Conservation (phyloP, 192 early-diverging fungal species). For the Gamsiella multidivaricata region DNA sequence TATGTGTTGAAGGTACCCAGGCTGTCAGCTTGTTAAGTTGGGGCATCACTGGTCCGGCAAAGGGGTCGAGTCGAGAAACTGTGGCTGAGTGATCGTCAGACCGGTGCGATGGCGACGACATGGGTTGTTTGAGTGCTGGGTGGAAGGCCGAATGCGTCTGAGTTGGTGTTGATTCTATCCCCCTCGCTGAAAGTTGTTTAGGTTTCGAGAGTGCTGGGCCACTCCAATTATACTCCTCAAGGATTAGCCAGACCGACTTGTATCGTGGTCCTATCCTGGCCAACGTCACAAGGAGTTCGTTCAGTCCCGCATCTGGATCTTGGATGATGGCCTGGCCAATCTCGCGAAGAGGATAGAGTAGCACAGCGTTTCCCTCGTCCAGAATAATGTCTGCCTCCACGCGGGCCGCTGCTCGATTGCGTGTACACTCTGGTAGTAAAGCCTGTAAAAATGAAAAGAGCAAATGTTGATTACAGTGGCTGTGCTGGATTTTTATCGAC, state of each 20-base stretch:
- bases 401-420: neutral
- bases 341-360: constrained; percentile 27
- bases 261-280: constrained; percentile 33
- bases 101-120: too few species aligned
- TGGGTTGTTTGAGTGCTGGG: too few species aligned
- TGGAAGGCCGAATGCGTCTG: too few species aligned
- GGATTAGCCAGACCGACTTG: constrained; percentile 20
- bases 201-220: neutral
- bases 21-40: constrained; percentile 18
- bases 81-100: too few species aligned
- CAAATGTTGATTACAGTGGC: too few species aligned
- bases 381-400: constrained; percentile 35
- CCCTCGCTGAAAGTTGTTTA: neutral
- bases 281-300: constrained; percentile 9
- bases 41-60: constrained; percentile 17
- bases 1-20: constrained; percentile 4
- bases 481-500: neutral
- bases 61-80: constrained; percentile 18
- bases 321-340: constrained; percentile 15
- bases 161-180: neutral
- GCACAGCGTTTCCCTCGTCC: constrained; percentile 18
- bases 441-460: neutral
- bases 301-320: constrained; percentile 24
- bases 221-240: constrained; percentile 29
- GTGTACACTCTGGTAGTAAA: neutral